These are phyloP conservation scores for Lagenidium sp. DNA, from an alignment of 352 stramenopile species.

Conservation along the genomic window DNA sequence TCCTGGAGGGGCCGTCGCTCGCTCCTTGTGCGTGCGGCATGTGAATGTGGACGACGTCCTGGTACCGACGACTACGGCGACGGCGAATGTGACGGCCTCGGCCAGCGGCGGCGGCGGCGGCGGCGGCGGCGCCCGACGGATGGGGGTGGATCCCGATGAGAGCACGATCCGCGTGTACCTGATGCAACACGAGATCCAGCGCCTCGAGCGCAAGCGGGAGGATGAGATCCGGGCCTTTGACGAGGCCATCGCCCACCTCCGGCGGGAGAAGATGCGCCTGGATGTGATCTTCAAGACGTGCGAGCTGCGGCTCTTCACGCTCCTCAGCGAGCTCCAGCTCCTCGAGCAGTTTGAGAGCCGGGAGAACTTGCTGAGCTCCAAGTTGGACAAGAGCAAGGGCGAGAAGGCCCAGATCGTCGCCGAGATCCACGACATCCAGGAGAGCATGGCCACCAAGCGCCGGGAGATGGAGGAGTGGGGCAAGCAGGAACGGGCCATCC, in stretches of 20 bases:
- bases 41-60: background rate
- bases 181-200: slow-evolving; percentile 52
- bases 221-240: slow-evolving; percentile 78
- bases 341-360: slow-evolving; percentile 89
- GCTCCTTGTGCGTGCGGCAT: no score
- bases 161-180: slow-evolving; percentile 33
- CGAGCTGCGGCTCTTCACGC: slow-evolving; percentile 84
- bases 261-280: slow-evolving; percentile 76
- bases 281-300: slow-evolving; percentile 85
- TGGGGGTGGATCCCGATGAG: slow-evolving; percentile 36
- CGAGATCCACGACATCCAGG: slow-evolving; percentile 70
- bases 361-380: slow-evolving; percentile 81
- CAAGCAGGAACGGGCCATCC: slow-evolving; percentile 44
- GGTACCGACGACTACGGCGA: background rate
- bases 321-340: slow-evolving; percentile 79
- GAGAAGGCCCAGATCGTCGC: slow-evolving; percentile 84
- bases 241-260: slow-evolving; percentile 82
- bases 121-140: background rate
- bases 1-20: no score
- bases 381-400: slow-evolving; percentile 73
- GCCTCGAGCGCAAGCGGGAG: slow-evolving; percentile 54
- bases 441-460: slow-evolving; percentile 62
- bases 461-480: slow-evolving; percentile 78
- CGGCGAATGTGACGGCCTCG: background rate
- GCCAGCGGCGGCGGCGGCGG: no score